Conservation (phyloP, 1,284 basidiomycete genomes). For the Trichosporon faecale region DNA sequence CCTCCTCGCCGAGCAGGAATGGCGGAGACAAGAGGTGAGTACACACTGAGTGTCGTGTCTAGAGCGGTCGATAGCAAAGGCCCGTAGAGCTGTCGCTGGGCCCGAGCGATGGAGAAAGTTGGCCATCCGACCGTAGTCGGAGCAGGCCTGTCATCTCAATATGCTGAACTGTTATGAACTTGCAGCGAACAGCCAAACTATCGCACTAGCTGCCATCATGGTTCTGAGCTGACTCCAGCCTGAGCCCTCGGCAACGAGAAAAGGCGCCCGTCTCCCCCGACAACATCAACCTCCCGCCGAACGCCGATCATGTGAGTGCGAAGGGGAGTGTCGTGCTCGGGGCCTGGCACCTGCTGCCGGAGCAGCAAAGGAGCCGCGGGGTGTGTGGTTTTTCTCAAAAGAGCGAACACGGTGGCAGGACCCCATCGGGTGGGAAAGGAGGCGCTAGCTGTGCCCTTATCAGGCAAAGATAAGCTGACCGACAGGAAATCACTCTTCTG, state of each 20-base stretch:
- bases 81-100: background rate
- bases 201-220: background rate
- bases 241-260: conserved; percentile 21
- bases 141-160: too few species aligned
- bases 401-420: too few species aligned
- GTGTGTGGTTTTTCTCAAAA: background rate
- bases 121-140: too few species aligned
- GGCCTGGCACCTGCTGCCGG: background rate
- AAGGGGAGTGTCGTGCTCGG: background rate
- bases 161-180: background rate
- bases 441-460: background rate
- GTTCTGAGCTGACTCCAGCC: conserved; percentile 11
- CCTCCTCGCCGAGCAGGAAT: background rate
- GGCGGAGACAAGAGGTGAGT: background rate
- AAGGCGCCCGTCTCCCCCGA: conserved; percentile 17
- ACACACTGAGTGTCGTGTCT: too few species aligned
- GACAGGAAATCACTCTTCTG: conserved; percentile 47
- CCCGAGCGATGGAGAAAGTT: background rate
- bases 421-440: background rate
- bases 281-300: conserved; percentile 15
- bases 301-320: conserved; percentile 21
- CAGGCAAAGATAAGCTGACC: conserved; percentile 5
- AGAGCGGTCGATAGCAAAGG: background rate
- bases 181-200: background rate
- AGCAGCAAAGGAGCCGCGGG: background rate